Percentiles rank a stretch among this genome's conserved stretches.
Conservation (phyloP, 768 basidiomycete genomes). For the Lactarius psammicola region DNA sequence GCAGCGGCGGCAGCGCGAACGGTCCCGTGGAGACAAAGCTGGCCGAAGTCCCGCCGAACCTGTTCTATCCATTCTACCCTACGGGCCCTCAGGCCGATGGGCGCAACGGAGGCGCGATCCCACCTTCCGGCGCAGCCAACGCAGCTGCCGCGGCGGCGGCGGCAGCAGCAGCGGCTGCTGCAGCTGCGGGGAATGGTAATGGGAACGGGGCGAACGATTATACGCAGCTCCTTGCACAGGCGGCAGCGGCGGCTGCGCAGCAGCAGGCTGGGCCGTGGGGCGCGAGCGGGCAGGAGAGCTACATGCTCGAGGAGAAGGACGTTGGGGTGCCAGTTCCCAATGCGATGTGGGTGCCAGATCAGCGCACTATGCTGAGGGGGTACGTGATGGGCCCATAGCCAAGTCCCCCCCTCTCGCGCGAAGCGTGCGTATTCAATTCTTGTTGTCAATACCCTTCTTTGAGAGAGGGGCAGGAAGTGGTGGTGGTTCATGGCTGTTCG, state of each 20-base stretch:
- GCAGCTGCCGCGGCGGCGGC: constrained; percentile 11
- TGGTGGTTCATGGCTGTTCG: neutral
- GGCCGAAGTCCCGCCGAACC: constrained; percentile 61
- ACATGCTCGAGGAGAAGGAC: constrained; percentile 68
- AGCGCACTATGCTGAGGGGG: constrained; percentile 20
- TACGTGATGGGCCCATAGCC: constrained; percentile 21
- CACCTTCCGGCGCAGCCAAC: neutral
- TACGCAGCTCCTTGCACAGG: constrained; percentile 55
- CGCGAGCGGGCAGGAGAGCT: constrained; percentile 58
- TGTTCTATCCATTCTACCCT: constrained; percentile 80
- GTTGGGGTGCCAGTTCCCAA: constrained; percentile 16
- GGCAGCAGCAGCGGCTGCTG: constrained; percentile 4
- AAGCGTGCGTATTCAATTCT: neutral
- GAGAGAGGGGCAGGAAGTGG: neutral
- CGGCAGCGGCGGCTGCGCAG: constrained; percentile 45
- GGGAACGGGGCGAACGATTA: constrained; percentile 42
- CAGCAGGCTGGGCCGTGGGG: constrained; percentile 55
- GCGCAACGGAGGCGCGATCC: constrained; percentile 26
- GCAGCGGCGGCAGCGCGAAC: neutral
- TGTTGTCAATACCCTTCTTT: neutral
- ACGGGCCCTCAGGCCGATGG: constrained; percentile 41
- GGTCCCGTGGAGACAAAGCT: constrained; percentile 38
- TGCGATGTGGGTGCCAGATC: constrained; percentile 24
- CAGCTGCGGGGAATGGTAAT: constrained; percentile 20
- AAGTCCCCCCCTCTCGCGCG: neutral